Base-by-base conservation (phyloP, 2,329 filamentous ascomycete species). In the Capronia coronata region DNA sequence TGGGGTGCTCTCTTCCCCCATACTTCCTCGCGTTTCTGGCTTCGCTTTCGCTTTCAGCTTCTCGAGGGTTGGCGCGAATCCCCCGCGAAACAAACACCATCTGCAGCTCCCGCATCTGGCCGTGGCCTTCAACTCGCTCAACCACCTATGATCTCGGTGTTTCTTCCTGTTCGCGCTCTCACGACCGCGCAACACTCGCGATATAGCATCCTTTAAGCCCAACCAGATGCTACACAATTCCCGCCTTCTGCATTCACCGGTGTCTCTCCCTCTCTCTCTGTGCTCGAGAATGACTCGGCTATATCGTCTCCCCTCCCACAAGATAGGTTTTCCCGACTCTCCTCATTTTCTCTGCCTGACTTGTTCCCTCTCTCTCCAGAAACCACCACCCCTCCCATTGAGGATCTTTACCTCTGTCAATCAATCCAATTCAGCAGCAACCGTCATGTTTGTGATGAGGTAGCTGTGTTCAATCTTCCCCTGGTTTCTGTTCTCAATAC, bases 131-230 rank as follows among this genome's bases (percentile, higher is more conserved):
- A 25, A 30, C 37, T 16, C 25, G n/a, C 34, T 41, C 47, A 48
- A 35, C 46, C 30, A 16, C 54, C 54, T 56, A 56, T 56, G 27
- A 29, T 47, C 54, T 42, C 39, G 45, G 49, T 43, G 29, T 13
- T 44, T 44, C 13, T 38, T 37, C 19, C 25, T 41, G 38, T 42
- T 56, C 57, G 44, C 57, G 54, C 51, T 40, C 47, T 42, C 50
- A 55, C 53, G 53, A 53, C 50, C 57, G 57, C 50, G 57, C 50
- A 16, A 55, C 35, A 47, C 27, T 58, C 57, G 57, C 43, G 57
- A 59, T 56, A 58, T 56, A 58, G 55, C 51, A 51, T 48, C n/a
- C 48, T 42, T 43, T 48, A 50, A 54, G 23, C 37, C 25, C 25
- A 27, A 37, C 39, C 18, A 49, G 1, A 41, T 54, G 46, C 52